A percentile compares a stretch with the other conserved stretches of the same genome.
Evolutionary conservation across 176 grass and related monocot genomes (phyloP).

Genomic region (Miscanthus lutarioriparius): DNA sequence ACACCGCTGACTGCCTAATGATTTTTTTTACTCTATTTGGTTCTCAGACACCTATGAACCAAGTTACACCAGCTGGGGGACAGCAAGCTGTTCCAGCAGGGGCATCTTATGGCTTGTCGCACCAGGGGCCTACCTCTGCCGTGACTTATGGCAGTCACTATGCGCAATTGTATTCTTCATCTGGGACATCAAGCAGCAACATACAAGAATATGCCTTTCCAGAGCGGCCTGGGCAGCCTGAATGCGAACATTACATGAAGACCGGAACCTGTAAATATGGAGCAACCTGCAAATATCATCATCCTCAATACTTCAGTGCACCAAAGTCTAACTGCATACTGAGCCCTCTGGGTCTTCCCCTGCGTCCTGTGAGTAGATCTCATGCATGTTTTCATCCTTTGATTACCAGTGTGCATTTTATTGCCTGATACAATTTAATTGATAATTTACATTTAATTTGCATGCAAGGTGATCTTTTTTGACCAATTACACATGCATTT

Average conservation of each 20-base stretch:
- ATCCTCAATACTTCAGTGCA: conserved; percentile 57
- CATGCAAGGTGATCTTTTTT: background rate
- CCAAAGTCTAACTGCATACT: conserved; percentile 49
- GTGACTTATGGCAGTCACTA: conserved; percentile 49
- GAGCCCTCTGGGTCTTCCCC: conserved; percentile 64
- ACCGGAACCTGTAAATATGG: conserved; percentile 81
- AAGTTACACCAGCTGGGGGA: conserved; percentile 51
- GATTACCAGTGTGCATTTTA: conserved; percentile 14
- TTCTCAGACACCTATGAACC: conserved; percentile 55
- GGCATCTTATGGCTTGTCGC: conserved; percentile 52
- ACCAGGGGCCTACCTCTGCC: conserved; percentile 43
- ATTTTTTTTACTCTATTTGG: conserved; percentile 14
- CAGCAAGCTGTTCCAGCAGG: conserved; percentile 66
- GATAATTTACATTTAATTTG: conserved; percentile 15
- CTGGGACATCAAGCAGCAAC: conserved; percentile 40
- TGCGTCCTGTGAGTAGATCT: conserved; percentile 63
- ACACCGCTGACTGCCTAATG: background rate
- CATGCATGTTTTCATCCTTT: background rate
- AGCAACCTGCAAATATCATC: conserved; percentile 64
- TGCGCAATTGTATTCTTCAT: conserved; percentile 43
- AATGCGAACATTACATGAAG: conserved; percentile 77
- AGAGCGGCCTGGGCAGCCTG: conserved; percentile 73
- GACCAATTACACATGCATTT: background rate
- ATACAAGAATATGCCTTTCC: conserved; percentile 55
- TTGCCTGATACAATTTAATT: conserved; percentile 13